phyloP scores from a whole-genome alignment of 768 basidiomycete genomes.

The Boletales sp. region DNA sequence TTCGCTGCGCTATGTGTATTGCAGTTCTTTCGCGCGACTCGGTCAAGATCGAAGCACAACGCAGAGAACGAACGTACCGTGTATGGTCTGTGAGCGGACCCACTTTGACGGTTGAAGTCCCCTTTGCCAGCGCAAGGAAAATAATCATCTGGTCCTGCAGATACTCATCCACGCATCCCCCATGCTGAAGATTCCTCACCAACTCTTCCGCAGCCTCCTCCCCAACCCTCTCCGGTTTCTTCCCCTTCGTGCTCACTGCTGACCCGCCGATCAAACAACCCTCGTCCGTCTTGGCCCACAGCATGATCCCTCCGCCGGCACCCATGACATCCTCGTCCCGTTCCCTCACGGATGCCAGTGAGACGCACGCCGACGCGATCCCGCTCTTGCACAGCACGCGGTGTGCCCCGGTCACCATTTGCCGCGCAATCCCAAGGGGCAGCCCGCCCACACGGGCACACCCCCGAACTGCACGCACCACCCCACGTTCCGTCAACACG shows the following conservation, averaged over 20 bases:
- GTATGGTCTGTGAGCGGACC: conserved; percentile 68
- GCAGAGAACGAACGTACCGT: conserved; percentile 36
- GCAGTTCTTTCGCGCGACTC: conserved; percentile 44
- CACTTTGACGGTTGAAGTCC: conserved; percentile 52
- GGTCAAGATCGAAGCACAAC: neutral
- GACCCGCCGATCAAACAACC: conserved; percentile 70
- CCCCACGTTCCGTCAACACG: conserved; percentile 54
- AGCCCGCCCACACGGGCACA: conserved; percentile 65
- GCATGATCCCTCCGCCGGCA: conserved; percentile 65
- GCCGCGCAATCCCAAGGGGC: conserved; percentile 50
- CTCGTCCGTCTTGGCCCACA: conserved; percentile 70
- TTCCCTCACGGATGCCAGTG: conserved; percentile 46
- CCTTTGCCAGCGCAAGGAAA: conserved; percentile 70
- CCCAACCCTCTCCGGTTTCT: conserved; percentile 47
- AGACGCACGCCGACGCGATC: conserved; percentile 12
- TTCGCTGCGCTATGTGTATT: conserved; percentile 66
- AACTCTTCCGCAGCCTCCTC: conserved; percentile 59
- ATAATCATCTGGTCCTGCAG: conserved; percentile 77
- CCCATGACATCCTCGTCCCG: conserved; percentile 46
- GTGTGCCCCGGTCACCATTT: conserved; percentile 55
- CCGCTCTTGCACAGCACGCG: conserved; percentile 40
- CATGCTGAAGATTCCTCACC: conserved; percentile 53
- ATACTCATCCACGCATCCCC: conserved; percentile 70
- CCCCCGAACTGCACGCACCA: conserved; percentile 49
- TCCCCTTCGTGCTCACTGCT: conserved; percentile 54